phyloP scores from a whole-genome alignment of 495 filamentous ascomycete genomes.

The Aspergillus ostianus region DNA sequence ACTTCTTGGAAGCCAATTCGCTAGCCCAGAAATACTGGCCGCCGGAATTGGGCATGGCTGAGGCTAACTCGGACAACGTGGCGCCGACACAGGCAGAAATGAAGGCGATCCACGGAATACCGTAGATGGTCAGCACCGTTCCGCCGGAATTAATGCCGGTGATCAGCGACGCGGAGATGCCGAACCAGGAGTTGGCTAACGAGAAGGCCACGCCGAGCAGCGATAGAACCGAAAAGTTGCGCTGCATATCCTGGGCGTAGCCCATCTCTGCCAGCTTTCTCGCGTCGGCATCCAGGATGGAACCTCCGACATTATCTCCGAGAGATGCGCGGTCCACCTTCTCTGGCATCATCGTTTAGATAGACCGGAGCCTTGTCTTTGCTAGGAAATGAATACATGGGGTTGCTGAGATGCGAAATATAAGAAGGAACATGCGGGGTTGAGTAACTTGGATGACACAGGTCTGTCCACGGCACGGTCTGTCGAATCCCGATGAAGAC shows the following conservation, averaged over 20 bases:
- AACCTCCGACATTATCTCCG: background rate
- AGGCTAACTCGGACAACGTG: slow-evolving; percentile 52
- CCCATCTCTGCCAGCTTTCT: slow-evolving; percentile 47
- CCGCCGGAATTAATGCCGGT: slow-evolving; percentile 59
- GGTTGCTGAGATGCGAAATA: background rate
- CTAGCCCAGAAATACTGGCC: slow-evolving; percentile 62
- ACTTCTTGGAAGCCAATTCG: slow-evolving; percentile 48
- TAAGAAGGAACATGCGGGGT: no score
- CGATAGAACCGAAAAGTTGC: slow-evolving; percentile 56
- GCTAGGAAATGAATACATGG: no score
- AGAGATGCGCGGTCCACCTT: no score
- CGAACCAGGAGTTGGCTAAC: slow-evolving; percentile 60
- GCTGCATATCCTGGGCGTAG: slow-evolving; percentile 53
- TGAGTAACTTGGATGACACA: no score
- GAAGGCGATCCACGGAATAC: slow-evolving; percentile 51
- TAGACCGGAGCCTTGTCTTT: no score
- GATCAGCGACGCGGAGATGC: slow-evolving; percentile 55
- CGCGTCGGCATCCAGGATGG: slow-evolving; percentile 22
- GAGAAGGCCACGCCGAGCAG: slow-evolving; percentile 57
- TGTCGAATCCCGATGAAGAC: no score
- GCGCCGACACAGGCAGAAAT: slow-evolving; percentile 56
- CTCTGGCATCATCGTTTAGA: background rate
- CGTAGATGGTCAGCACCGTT: slow-evolving; percentile 55
- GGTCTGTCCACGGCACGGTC: no score
- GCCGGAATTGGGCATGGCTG: slow-evolving; percentile 55